Base-by-base conservation (phyloP, 2,329 filamentous ascomycete genomes). In the Alternaria viburni region DNA sequence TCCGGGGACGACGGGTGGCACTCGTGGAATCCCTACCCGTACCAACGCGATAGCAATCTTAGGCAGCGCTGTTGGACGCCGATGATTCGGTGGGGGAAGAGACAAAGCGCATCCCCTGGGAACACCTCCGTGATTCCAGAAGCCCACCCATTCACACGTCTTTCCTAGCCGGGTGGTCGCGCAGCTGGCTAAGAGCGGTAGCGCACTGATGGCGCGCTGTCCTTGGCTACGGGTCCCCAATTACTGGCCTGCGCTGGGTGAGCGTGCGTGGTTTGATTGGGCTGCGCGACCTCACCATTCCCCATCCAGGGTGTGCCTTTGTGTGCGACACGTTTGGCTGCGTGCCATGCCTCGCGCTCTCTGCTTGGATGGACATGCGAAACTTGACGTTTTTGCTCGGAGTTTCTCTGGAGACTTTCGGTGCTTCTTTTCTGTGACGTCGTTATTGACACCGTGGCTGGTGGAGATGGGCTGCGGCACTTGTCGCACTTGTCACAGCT, bases 181-280 rank as follows among this genome's bases (percentile, higher is more conserved):
- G 50, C 62, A 45, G 7, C 45, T 55, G 59, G 54, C 19, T 61
- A 61, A 57, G 59, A 44, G 32, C 52, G 26, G 32, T 59, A 54
- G 62, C 54, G 62, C 44, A 44, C 50, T 46, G 32, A 49, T 25
- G 50, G 56, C 26, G 50, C 54, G n/a, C 54, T 36, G 44, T 30
- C 17, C 61, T 62, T 63, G 63, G 59, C 62, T 12, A 44, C 52
- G 57, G 52, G 56, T 61, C 57, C 59, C 66, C 68, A 70, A 69
- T 70, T 54, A 63, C 43, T 57, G 25, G 43, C 36, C 55, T 50
- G 47, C 32, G 45, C 44, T 46, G 60, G 41, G 47, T 52, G 52
- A 66, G 57, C 66, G 68, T 70, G 68, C 64, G 44, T 54, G 19
- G 58, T 52, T 67, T 70, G 68, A 70, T 70, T 70, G 68, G 68